phyloP scores from a whole-genome alignment of 345 rosid genomes.

The Brassica cretica region DNA sequence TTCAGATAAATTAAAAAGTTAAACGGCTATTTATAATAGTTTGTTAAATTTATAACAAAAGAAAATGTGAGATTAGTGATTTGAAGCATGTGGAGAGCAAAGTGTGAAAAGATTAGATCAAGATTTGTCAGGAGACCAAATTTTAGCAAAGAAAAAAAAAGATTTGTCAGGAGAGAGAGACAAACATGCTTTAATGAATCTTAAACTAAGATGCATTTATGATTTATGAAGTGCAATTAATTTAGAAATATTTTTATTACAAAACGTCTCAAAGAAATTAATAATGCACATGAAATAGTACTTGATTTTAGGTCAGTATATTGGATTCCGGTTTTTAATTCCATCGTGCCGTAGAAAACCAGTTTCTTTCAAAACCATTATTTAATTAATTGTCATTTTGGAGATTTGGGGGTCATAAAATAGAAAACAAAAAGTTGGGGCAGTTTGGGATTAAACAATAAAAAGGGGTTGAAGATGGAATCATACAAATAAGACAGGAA shows the following conservation, averaged over 20 bases:
- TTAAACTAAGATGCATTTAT: conserved; percentile 27
- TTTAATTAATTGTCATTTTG: conserved; percentile 3
- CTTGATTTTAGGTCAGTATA: conserved; percentile 16
- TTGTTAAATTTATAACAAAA: background rate
- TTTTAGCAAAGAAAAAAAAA: background rate
- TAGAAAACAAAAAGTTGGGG: conserved; percentile 35
- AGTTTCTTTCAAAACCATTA: conserved; percentile 13
- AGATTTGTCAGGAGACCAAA: conserved; percentile 25
- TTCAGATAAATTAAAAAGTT: background rate
- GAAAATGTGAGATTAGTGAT: conserved; percentile 9
- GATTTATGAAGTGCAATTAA: background rate
- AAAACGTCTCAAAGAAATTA: conserved; percentile 15
- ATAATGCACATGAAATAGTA: conserved; percentile 31
- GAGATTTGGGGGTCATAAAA: conserved; percentile 3
- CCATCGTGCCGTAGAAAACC: conserved; percentile 38
- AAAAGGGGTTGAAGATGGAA: conserved; percentile 29
- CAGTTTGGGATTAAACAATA: conserved; percentile 24
- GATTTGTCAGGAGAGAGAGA: conserved; percentile 34
- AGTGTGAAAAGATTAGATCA: conserved; percentile 15
- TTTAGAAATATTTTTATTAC: background rate
- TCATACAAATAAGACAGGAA: conserved; percentile 34
- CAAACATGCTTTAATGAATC: conserved; percentile 38
- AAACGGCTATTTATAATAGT: background rate
- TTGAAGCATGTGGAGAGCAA: conserved; percentile 23
- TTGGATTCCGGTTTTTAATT: conserved; percentile 23